Evolutionary conservation across 805 yeast genomes (phyloP), one percentile per base, ranked within the genome.

Genomic region (Teunomyces pallodes): DNA sequence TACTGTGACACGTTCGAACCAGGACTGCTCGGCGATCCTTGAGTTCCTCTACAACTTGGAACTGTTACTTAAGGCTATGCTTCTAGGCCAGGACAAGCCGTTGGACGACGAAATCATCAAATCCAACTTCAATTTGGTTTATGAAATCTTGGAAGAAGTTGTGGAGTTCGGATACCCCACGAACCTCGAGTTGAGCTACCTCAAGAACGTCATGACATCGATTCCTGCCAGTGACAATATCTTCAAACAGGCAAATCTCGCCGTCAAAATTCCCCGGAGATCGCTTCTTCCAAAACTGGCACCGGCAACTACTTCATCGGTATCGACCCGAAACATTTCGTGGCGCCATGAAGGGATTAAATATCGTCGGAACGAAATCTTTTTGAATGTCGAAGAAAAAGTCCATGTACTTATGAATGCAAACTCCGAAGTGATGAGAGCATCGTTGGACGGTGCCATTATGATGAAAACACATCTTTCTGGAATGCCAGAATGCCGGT

Each of bases 1-100:
- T 9, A 96, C 91, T 0, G 90, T 91, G n/a, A 82, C 95, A 0
- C 78, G 97, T 52, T 84, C 90, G 38, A 94, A 92, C 61, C 88
- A 85, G 32, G 97, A 92, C 62, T 90, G 91, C 30, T 81, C 90
- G 1, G 65, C 82, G 3, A 80, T 91, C 1, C 80, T 90, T 60
- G 97, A 92, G 69, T 88, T 86, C 58, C 68, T 92, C 17, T 82
- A 82, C 67, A 78, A 79, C 49, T 69, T 92, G 20, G 79, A 81
- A 46, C 65, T 70, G 5, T 60, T 89, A 1, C 67, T 90, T 46
- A 67, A 73, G 44, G 68, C 53, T 17, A 48, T 64, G 32, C 54
- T 66, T 17, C 42, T 54, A 13, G 54, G 55, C 20, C 47, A 48
- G 27, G 50, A 36, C 9, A 42, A 29, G 14, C 52, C 52, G 7